phyloP scores from a whole-genome alignment of 2,329 filamentous ascomycete species.

The Nectriaceae sp. region DNA sequence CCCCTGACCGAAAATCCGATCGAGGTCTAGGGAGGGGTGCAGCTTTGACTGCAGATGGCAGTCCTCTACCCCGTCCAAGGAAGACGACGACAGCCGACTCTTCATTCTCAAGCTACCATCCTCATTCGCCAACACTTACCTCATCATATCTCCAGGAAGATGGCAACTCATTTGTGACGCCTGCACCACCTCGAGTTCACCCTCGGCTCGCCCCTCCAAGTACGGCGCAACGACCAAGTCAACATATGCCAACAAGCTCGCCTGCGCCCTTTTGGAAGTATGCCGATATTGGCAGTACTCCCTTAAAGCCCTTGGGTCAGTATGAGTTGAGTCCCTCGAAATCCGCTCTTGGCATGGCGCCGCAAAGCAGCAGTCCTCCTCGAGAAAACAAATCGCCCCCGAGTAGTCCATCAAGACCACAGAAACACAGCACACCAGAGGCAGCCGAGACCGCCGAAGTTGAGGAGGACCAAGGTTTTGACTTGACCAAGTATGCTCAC shows the following conservation, averaged over 20 bases:
- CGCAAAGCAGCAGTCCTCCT: constrained; percentile 62
- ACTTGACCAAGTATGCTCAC: constrained; percentile 58
- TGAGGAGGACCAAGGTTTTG: constrained; percentile 56
- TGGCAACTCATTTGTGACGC: constrained; percentile 65
- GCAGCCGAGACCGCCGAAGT: constrained; percentile 34
- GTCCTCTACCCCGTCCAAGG: constrained; percentile 60
- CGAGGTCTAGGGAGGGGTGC: constrained; percentile 39
- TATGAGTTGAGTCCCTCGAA: constrained; percentile 65
- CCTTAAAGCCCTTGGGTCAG: constrained; percentile 50
- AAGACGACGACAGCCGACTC: constrained; percentile 47
- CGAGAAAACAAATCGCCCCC: constrained; percentile 51
- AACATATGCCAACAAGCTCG: constrained; percentile 83
- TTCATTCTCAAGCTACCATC: constrained; percentile 51
- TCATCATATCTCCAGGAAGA: constrained; percentile 66
- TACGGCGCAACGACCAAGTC: constrained; percentile 77
- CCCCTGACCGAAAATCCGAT: constrained; percentile 55
- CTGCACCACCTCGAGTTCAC: constrained; percentile 71
- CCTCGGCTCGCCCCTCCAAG: constrained; percentile 77
- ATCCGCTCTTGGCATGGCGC: constrained; percentile 40
- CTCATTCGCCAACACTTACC: constrained; percentile 61
- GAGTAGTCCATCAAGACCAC: constrained; percentile 51
- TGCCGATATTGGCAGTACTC: constrained; percentile 74
- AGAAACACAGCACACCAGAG: constrained; percentile 32
- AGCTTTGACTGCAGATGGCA: constrained; percentile 55
- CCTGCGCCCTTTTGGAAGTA: constrained; percentile 90